Evolutionary conservation across 169 alveolate species (phyloP).

Genomic region (Cryptosporidium sp.): DNA sequence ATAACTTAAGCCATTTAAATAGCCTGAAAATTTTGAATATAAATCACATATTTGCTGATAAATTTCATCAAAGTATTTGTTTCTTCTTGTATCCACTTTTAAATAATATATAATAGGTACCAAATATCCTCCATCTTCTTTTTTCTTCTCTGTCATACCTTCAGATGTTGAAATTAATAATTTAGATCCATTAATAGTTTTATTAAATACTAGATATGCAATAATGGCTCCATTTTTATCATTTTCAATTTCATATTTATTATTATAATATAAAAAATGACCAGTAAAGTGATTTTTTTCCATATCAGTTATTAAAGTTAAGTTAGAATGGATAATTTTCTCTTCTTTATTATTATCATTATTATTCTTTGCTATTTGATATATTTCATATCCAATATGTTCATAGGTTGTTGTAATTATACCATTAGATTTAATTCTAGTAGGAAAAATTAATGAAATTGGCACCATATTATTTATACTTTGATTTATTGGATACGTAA

Average conservation of each 20-base stretch:
- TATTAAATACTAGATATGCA: slow-evolving; percentile 46
- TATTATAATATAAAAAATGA: slow-evolving; percentile 50
- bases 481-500: slow-evolving; percentile 39
- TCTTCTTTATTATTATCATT: background rate
- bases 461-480: slow-evolving; percentile 30
- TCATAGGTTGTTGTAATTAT: background rate
- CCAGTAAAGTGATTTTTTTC: slow-evolving; percentile 31
- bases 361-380: background rate
- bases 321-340: background rate
- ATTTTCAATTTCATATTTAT: background rate
- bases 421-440: slow-evolving; percentile 28
- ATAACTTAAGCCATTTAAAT: slow-evolving; percentile 18
- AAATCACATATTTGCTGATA: background rate
- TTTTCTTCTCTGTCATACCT: slow-evolving; percentile 28
- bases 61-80: slow-evolving; percentile 25
- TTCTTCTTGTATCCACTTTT: slow-evolving; percentile 20
- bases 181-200: background rate
- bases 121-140: slow-evolving; percentile 43
- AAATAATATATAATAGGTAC: slow-evolving; percentile 51
- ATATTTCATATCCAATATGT: background rate
- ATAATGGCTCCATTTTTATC: background rate
- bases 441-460: slow-evolving; percentile 19
- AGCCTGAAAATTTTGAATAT: slow-evolving; percentile 13
- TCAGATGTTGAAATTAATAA: slow-evolving; percentile 28
- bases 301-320: slow-evolving; percentile 50